phyloP scores from a whole-genome alignment of 2,329 filamentous ascomycete genomes.

The Xylariaceae sp. region DNA sequence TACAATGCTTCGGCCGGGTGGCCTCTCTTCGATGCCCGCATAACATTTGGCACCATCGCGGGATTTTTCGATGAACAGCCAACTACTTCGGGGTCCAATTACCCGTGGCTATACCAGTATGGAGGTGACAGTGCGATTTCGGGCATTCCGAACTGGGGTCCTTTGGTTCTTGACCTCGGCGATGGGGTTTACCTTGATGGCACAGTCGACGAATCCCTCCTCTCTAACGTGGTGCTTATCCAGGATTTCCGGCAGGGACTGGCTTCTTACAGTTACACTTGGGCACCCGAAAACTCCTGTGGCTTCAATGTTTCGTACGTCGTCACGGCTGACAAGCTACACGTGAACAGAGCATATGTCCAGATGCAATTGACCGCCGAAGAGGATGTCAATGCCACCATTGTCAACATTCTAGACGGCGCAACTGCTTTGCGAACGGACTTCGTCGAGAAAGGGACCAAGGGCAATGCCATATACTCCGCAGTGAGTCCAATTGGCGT shows the following conservation, averaged over 20 bases:
- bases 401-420: neutral
- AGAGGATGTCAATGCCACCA: neutral
- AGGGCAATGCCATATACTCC: neutral
- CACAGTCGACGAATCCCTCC: neutral
- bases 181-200: neutral
- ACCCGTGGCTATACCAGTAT: neutral
- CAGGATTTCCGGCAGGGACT: neutral
- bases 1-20: neutral
- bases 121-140: neutral
- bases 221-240: neutral
- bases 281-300: neutral
- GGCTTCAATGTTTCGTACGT: neutral
- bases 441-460: neutral
- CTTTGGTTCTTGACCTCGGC: neutral
- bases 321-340: neutral
- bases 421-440: neutral
- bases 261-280: neutral
- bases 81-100: neutral
- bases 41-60: neutral
- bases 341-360: neutral
- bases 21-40: neutral
- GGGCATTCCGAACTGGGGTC: neutral
- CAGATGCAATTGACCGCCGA: neutral
- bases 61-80: neutral
- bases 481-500: neutral